Base-by-base conservation (phyloP, 257 asterid species). In the Verbena officinalis region DNA sequence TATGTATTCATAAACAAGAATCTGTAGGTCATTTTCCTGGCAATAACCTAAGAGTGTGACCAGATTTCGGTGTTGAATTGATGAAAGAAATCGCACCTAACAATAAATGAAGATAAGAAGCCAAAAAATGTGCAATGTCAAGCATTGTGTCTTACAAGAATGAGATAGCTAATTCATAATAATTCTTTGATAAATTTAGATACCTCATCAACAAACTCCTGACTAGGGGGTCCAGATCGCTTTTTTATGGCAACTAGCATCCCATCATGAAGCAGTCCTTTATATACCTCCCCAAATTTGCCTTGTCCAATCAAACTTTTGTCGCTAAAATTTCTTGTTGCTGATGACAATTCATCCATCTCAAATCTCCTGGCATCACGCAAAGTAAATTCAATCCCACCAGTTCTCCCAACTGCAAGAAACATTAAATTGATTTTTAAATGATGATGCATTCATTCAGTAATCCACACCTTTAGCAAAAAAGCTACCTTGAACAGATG, bases 251-350 rank as follows among this genome's bases (percentile, higher is more conserved):
- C 97, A 39, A 90, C 97, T 55, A 87, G 84, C 90, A 82, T 83
- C 64, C 97, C 97, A 68, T 90, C 95, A 74, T 85, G 91, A 62
- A 90, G 95, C 73, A 90, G 78, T 33, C 97, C 97, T 77, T 87
- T 90, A 77, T 85, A 90, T 49, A 90, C 97, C 74, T 90, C 97
- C 55, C 97, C 96, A 57, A 90, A 90, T 73, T 90, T 90, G 44
- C 97, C 96, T 72, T 77, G 87, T 39, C 97, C 97, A 10, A 90
- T 87, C 79, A 90, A 80, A 78, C 83, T 82, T 69, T 84, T 83
- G 74, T 83, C 95, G 31, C 83, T 80, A 55, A 90, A 90, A 64
- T 58, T 74, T 62, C 77, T 83, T 34, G 97, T 90, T 9, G 97
- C 96, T 15, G 69, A 76, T 46, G 86, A 82, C 84, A 90, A 59